Conservation (phyloP, 495 filamentous ascomycete species). For the Podospora pseudoanserina region DNA sequence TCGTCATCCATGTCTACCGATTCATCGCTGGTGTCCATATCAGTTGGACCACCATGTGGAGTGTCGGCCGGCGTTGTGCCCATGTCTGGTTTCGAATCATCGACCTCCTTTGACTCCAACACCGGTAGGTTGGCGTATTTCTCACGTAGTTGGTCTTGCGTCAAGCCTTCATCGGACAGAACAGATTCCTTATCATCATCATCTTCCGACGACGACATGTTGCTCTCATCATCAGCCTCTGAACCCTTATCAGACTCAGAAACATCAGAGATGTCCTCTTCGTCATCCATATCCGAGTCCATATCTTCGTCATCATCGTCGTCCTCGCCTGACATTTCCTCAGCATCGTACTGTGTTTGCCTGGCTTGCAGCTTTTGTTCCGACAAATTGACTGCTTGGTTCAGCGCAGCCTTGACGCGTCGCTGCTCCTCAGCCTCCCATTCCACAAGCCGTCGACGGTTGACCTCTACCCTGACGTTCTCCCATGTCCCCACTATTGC, state of each 20-base stretch:
- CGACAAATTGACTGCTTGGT: slow-evolving; percentile 74
- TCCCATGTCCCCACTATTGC: slow-evolving; percentile 74
- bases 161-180: slow-evolving; percentile 67
- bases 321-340: slow-evolving; percentile 55
- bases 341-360: slow-evolving; percentile 42
- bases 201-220: slow-evolving; percentile 66
- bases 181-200: slow-evolving; percentile 58
- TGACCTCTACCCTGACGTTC: slow-evolving; percentile 70
- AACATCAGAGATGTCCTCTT: slow-evolving; percentile 15
- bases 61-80: slow-evolving; percentile 26
- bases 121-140: slow-evolving; percentile 73
- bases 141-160: slow-evolving; percentile 68
- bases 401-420: slow-evolving; percentile 74
- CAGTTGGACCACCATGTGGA: slow-evolving; percentile 21
- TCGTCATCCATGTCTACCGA: slow-evolving; percentile 90
- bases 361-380: slow-evolving; percentile 55
- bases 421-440: slow-evolving; percentile 86
- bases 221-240: slow-evolving; percentile 56
- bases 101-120: slow-evolving; percentile 22
- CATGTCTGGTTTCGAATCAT: slow-evolving; percentile 17
- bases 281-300: slow-evolving; percentile 47
- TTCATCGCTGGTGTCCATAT: slow-evolving; percentile 65
- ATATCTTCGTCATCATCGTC: slow-evolving; percentile 51
- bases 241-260: slow-evolving; percentile 12
- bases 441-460: slow-evolving; percentile 63